A percentile compares a stretch with the other conserved stretches of the same genome.
Evolutionary conservation across 2,329 filamentous ascomycete genomes (phyloP).

Genomic region (Epichloe bromicola): DNA sequence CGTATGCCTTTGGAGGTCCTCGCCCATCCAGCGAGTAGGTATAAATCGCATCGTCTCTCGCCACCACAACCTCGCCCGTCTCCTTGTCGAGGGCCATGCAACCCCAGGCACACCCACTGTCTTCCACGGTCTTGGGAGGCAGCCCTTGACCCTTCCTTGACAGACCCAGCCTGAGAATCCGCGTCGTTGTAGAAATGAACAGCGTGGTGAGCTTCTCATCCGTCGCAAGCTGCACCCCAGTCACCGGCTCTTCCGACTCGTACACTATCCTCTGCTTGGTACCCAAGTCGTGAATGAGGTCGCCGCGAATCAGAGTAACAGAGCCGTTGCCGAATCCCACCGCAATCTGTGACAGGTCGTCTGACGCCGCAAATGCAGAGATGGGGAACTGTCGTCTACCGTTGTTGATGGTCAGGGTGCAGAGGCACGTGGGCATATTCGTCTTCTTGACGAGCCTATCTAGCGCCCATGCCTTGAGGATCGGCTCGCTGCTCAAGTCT

Average conservation of each 20-base stretch:
- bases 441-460: conserved; percentile 93
- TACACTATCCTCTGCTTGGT: conserved; percentile 90
- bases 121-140: conserved; percentile 76
- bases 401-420: conserved; percentile 76
- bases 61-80: conserved; percentile 80
- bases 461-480: conserved; percentile 94
- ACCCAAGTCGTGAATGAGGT: conserved; percentile 88
- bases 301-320: conserved; percentile 84
- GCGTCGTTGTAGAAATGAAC: conserved; percentile 82
- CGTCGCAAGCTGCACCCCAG: conserved; percentile 66
- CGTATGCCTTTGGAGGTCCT: conserved; percentile 80
- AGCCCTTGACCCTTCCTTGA: conserved; percentile 82
- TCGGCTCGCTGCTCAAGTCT: conserved; percentile 74
- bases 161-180: conserved; percentile 76
- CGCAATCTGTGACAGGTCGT: conserved; percentile 83
- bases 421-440: conserved; percentile 75
- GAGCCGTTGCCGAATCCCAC: conserved; percentile 93
- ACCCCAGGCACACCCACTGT: conserved; percentile 79
- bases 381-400: conserved; percentile 88
- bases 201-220: conserved; percentile 56
- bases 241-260: conserved; percentile 93
- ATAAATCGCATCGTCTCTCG: conserved; percentile 88
- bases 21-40: conserved; percentile 78
- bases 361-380: conserved; percentile 75
- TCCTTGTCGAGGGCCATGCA: conserved; percentile 82